A percentile compares a stretch with the other conserved stretches of the same genome.
phyloP scores from a whole-genome alignment of 2,329 filamentous ascomycete species.

The Stachybotrys elegans region DNA sequence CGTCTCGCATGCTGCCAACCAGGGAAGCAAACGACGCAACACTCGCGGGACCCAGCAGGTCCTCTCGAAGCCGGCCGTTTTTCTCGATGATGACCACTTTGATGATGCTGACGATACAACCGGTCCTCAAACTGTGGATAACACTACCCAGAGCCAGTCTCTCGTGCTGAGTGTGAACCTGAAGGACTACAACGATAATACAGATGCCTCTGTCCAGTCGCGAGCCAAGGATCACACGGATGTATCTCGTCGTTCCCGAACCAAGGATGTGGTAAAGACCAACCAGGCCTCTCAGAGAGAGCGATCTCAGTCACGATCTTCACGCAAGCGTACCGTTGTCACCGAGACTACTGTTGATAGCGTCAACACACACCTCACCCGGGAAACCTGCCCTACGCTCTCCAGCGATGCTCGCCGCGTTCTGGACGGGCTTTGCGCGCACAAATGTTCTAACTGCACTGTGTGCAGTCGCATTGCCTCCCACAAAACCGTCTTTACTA shows the following conservation, averaged over 20 bases:
- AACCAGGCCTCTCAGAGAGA: constrained; percentile 19
- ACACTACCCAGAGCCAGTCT: constrained; percentile 27
- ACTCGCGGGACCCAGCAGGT: constrained; percentile 15
- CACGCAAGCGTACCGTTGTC: constrained; percentile 16
- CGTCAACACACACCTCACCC: constrained; percentile 17
- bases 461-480: constrained; percentile 51
- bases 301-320: constrained; percentile 18
- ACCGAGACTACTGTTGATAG: constrained; percentile 17
- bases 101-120: constrained; percentile 30
- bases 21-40: constrained; percentile 36
- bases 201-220: constrained; percentile 13
- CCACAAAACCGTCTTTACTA: constrained; percentile 32
- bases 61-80: constrained; percentile 14
- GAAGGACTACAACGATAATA: constrained; percentile 14
- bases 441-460: constrained; percentile 52
- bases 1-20: constrained; percentile 30
- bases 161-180: constrained; percentile 25
- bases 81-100: constrained; percentile 18
- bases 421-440: constrained; percentile 48
- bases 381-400: constrained; percentile 37
- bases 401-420: constrained; percentile 48
- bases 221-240: constrained; percentile 10
- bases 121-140: constrained; percentile 26
- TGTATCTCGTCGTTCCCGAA: constrained; percentile 13
- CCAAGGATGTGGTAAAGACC: constrained; percentile 15